Evolutionary conservation across 164 flowering plant species (phyloP).

Genomic region (Vitis cinerea): DNA sequence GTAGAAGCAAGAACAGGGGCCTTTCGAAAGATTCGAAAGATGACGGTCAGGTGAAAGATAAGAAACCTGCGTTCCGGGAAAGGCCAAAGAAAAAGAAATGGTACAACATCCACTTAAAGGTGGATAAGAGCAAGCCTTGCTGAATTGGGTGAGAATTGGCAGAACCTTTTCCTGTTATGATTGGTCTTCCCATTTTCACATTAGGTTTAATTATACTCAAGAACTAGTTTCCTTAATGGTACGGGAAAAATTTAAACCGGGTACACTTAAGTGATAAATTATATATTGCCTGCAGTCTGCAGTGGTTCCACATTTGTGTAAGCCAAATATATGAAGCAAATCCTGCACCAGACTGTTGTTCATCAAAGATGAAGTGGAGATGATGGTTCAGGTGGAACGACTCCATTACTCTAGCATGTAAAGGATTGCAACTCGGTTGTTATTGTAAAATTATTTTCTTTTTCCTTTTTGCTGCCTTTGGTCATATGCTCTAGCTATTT

Average conservation of each 20-base stretch:
- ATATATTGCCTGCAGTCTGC: background rate
- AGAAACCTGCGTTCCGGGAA: slow-evolving; percentile 50
- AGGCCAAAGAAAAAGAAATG: slow-evolving; percentile 81
- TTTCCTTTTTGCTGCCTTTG: background rate
- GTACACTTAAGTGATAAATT: background rate
- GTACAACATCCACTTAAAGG: slow-evolving; percentile 80
- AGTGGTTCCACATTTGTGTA: slow-evolving; percentile 1
- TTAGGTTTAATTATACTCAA: background rate
- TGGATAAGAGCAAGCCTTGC: slow-evolving; percentile 78
- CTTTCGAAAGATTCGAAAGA: slow-evolving; percentile 59
- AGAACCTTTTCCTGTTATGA: background rate
- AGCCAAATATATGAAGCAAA: background rate
- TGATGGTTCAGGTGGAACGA: background rate
- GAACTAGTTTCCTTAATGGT: background rate
- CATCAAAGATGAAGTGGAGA: slow-evolving; percentile 5
- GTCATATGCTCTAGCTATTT: background rate
- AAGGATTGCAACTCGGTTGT: slow-evolving; percentile 18
- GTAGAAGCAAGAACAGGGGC: slow-evolving; percentile 56
- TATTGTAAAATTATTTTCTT: slow-evolving; percentile 21
- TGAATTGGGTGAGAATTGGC: slow-evolving; percentile 23
- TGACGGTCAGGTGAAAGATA: slow-evolving; percentile 46
- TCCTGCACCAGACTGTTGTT: background rate
- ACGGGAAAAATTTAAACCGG: too few relatives aligned
- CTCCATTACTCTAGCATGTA: slow-evolving; percentile 15
- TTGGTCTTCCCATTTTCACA: background rate